These are phyloP conservation scores for Stereocaulon alpinum DNA, from an alignment of 495 filamentous ascomycete genomes.

Conservation along the genomic window DNA sequence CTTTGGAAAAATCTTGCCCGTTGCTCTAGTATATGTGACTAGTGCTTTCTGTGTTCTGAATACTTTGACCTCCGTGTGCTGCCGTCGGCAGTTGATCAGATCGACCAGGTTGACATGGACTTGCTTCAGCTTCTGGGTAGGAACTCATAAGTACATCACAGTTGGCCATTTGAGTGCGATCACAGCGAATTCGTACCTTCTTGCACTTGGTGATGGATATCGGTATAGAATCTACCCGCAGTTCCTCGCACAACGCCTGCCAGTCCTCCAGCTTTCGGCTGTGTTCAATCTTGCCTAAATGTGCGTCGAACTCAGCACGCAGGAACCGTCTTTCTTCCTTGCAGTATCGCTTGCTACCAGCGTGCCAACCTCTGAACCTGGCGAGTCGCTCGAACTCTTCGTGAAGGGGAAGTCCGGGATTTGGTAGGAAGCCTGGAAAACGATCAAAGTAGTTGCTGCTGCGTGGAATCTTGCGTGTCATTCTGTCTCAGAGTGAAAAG, in stretches of 20 bases:
- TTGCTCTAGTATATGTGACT: conserved; percentile 24
- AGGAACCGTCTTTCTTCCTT: conserved; percentile 23
- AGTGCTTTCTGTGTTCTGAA: conserved; percentile 30
- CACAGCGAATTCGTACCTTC: conserved; percentile 24
- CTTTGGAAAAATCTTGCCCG: conserved; percentile 28
- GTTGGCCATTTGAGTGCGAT: too few species aligned
- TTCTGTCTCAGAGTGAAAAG: too few species aligned
- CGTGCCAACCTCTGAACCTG: conserved; percentile 19
- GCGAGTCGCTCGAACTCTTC: conserved; percentile 24
- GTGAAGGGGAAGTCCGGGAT: conserved; percentile 12
- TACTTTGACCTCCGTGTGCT: conserved; percentile 20
- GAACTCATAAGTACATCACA: not conserved
- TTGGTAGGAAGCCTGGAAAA: conserved; percentile 16
- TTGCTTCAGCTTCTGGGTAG: conserved; percentile 22
- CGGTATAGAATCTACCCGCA: conserved; percentile 23
- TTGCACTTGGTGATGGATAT: conserved; percentile 33
- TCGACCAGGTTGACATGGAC: conserved; percentile 44
- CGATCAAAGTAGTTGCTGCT: conserved; percentile 12
- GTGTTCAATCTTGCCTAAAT: conserved; percentile 16
- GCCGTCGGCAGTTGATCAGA: conserved; percentile 36
- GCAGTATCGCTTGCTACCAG: conserved; percentile 18
- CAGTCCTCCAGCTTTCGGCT: conserved; percentile 19
- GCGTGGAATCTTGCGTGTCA: not conserved
- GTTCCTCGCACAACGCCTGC: conserved; percentile 28
- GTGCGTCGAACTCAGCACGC: conserved; percentile 19